Base-by-base conservation (phyloP, 257 asterid species). In the Solanum bulbocastanum region DNA sequence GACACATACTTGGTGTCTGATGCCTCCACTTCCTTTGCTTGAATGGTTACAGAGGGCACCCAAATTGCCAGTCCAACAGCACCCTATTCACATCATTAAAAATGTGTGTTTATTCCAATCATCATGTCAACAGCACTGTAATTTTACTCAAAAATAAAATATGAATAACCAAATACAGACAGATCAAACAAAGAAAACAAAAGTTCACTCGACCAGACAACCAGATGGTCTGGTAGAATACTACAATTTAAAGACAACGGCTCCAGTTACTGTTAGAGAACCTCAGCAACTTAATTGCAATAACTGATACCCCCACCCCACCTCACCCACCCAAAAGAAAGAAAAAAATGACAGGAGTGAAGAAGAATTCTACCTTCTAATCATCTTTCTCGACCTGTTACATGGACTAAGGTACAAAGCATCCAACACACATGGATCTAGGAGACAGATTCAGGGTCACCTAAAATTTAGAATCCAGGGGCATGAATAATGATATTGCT, bases 41-140 rank as follows among this genome's bases (percentile, higher is more conserved):
- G 97, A 90, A 91, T 88, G 88, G 99, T 91, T 88, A 97, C 98
- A 84, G 99, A 97, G 30, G 99, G 99, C 89, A 96, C 99, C 99
- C 99, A 97, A 88, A 97, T 96, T 56, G 99, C 99, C 89, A 97
- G 91, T 89, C 99, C 99, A 92, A 97, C 99, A 16, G 99, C 99
- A 78, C 99, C 99, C 99, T 97, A 93, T 88, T 16, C 40, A 46
- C 18, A 81, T 27, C 15, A 81, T 81, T 81, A 8, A 81, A 78
- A 81, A 27, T 3, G 27, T 9, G 2, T 44, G 30, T 40, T 40
- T 40, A n/a, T 32, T 22, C 58, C 62, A 39, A 10, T 40, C 14
- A 78, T 78, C 62, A 40, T 14, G 49, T 2, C 35, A 44, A 79
- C 9, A 44, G 66, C 85, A 79, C 40, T 44, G 16, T 11, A 13